Percentiles rank a stretch among this genome's conserved stretches.
Evolutionary conservation across 169 alveolate species (phyloP).

Genomic region (Plasmodium inui): DNA sequence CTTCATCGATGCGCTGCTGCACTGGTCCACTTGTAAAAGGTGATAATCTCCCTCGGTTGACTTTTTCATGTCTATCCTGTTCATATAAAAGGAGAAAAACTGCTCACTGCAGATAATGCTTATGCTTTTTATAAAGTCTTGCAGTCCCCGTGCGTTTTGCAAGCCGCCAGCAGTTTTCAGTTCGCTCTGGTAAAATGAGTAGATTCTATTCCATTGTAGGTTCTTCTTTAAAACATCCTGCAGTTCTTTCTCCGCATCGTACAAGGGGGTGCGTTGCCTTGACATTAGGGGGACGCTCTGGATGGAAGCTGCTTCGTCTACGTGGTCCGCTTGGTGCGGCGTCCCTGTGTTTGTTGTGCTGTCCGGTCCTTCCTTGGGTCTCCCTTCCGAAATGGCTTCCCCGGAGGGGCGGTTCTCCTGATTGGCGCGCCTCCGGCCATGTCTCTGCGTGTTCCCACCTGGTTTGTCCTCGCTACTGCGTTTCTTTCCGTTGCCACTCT

Average conservation of each 20-base stretch:
- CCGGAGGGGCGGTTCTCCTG: neutral
- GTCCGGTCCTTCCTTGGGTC: neutral
- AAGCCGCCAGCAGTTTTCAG: neutral
- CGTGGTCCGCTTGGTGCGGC: neutral
- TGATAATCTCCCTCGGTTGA: neutral
- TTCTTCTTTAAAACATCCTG: neutral
- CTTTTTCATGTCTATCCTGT: slow-evolving; percentile 26
- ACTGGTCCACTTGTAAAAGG: neutral
- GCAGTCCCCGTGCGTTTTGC: slow-evolving; percentile 12
- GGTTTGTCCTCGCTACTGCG: neutral
- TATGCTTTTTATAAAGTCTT: slow-evolving; percentile 31
- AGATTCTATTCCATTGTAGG: neutral
- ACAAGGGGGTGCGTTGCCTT: neutral
- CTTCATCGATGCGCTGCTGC: neutral
- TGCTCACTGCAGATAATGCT: slow-evolving; percentile 28
- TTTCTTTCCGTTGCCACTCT: neutral
- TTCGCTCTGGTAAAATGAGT: neutral
- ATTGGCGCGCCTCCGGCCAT: neutral
- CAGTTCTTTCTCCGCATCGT: neutral
- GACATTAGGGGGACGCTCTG: neutral
- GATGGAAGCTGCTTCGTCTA: neutral
- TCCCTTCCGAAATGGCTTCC: neutral
- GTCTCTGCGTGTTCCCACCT: neutral
- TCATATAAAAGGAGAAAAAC: slow-evolving; percentile 45
- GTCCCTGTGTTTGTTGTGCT: neutral